Conservation (phyloP, 2,329 filamentous ascomycete species). For the Diaporthe eres region DNA sequence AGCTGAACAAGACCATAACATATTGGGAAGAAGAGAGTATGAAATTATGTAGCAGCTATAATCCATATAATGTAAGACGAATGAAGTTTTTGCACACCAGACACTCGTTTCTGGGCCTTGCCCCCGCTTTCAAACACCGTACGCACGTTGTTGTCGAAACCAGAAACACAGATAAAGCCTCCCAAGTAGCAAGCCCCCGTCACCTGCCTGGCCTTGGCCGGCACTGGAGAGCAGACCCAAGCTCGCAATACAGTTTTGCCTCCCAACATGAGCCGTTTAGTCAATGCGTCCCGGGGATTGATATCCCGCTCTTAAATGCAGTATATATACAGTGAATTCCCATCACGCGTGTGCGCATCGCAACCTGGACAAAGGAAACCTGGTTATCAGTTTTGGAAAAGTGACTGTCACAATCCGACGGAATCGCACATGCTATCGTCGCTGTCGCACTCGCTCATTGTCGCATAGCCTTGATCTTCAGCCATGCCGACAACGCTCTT, state of each 20-base stretch:
- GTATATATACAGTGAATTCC: conserved; percentile 35
- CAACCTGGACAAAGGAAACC: conserved; percentile 7
- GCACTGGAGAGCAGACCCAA: conserved; percentile 4
- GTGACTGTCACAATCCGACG: conserved; percentile 21
- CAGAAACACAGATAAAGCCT: not conserved
- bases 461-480: conserved; percentile 71
- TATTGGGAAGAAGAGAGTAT: conserved; percentile 10
- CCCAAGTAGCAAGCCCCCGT: not conserved
- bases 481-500: conserved; percentile 73
- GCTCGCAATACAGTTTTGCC: conserved; percentile 30
- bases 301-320: conserved; percentile 23
- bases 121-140: conserved; percentile 19
- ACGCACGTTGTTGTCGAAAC: conserved; percentile 23
- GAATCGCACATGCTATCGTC: conserved; percentile 43
- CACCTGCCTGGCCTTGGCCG: conserved; percentile 8
- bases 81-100: conserved; percentile 7
- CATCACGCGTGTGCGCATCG: conserved; percentile 22
- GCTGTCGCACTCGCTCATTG: conserved; percentile 66
- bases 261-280: conserved; percentile 30
- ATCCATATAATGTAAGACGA: conserved; percentile 9
- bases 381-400: not conserved
- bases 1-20: not conserved
- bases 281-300: conserved; percentile 7
- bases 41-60: conserved; percentile 26
- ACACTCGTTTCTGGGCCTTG: conserved; percentile 11